phyloP scores from a whole-genome alignment of 257 asterid genomes.

The Rubia yunnanensis region DNA sequence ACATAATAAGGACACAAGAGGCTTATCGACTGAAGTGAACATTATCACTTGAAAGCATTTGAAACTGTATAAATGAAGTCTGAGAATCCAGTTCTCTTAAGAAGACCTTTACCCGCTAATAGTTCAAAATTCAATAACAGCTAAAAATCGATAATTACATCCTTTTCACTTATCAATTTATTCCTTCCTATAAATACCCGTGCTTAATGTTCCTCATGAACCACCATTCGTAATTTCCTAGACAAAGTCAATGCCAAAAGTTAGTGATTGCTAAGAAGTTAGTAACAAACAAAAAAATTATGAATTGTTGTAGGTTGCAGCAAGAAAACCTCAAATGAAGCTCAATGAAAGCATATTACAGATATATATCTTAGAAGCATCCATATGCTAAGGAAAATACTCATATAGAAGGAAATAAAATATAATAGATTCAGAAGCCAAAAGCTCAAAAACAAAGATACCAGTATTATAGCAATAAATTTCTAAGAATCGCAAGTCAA shows the following conservation, averaged over 20 bases:
- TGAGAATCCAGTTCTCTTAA: conserved; percentile 93
- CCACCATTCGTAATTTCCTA: conserved; percentile 65
- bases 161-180: conserved; percentile 81
- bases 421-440: no score
- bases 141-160: conserved; percentile 75
- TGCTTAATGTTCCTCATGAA: conserved; percentile 57
- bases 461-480: no score
- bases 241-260: not conserved
- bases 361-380: no score
- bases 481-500: no score
- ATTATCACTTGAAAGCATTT: conserved; percentile 35
- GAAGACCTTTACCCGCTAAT: conserved; percentile 81
- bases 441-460: no score
- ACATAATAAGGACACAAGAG: not conserved
- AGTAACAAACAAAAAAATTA: no score
- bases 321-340: no score
- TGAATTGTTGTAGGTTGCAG: no score
- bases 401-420: no score
- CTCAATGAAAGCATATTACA: no score
- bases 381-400: no score
- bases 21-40: not conserved
- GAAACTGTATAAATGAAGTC: conserved; percentile 80
- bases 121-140: conserved; percentile 87
- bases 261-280: conserved; percentile 5
- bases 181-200: conserved; percentile 74